Percentiles rank a stretch among this genome's conserved stretches.
Conservation (phyloP, 768 basidiomycete species). For the Leccinum disarticulatum region DNA sequence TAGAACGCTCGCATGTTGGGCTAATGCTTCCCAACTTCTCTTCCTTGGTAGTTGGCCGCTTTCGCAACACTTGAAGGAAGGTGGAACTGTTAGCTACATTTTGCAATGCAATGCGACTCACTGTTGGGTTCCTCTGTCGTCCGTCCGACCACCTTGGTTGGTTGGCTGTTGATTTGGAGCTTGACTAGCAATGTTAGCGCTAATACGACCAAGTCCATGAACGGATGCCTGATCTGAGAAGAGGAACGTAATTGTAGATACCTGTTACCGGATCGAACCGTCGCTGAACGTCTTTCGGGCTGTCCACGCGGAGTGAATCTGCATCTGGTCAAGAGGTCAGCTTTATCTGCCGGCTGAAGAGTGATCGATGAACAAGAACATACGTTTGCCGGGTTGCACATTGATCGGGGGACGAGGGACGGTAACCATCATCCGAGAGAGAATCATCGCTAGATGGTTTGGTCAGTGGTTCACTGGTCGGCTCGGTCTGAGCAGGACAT, state of each 20-base stretch:
- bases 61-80: neutral
- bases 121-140: neutral
- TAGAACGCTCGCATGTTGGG: neutral
- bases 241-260: neutral
- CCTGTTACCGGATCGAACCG: neutral
- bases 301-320: conserved; percentile 12
- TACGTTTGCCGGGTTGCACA: neutral
- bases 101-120: conserved; percentile 5
- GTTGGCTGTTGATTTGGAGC: neutral
- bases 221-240: neutral
- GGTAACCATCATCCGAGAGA: neutral
- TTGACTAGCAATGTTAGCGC: neutral
- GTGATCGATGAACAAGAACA: neutral
- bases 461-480: neutral
- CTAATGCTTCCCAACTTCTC: neutral
- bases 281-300: fast-evolving
- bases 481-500: neutral
- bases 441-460: neutral
- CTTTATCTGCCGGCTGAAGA: neutral
- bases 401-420: neutral
- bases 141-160: neutral
- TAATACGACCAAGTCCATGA: neutral
- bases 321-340: neutral
- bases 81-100: neutral
- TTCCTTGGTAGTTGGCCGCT: neutral